Evolutionary conservation across 495 filamentous ascomycete genomes (phyloP), one percentile per base, ranked within the genome.

Genomic region (Penicillium diatomitis): DNA sequence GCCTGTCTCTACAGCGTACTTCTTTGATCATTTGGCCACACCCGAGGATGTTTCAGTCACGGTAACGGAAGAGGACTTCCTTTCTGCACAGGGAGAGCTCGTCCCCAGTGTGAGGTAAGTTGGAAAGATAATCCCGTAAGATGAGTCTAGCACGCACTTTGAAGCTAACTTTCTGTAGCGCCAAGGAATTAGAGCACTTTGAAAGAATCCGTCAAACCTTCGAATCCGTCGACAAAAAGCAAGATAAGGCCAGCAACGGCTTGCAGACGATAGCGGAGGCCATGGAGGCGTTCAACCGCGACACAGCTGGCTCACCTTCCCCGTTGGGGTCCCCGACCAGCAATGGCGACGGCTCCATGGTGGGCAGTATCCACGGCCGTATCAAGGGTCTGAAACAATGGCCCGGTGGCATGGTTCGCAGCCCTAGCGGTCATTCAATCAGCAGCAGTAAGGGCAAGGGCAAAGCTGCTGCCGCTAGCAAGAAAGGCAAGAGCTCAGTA

Each of bases 101-200:
- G 82, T 96, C n/a, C 88, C 88, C 10, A 87, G 82, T 67, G 94
- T 98, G 39, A 83, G 79, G 79, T 82, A 72, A 51, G 71, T 61
- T 11, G 32, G 20, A 12, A 9, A 5, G n/a, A n/a, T 32, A 33
- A n/a, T 12, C 2, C 2, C 43, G 8, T 32, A 4, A 36, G 32
- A 6, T 29, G 8, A 29, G 42, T 31, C 0, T 39, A 33, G 32
- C 30, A 39, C 31, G 5, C 43, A 2, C 11, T 12, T 10, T 32
- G 7, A 52, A 47, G 50, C 63, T 66, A 47, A 69, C 54, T 38
- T 10, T 11, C 44, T 49, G 27, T 54, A 95, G 90, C 64, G 84
- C 84, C 32, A 89, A 94, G 55, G 92, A 98, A 69, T 73, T 98
- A 3, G 81, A 84, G 50, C 94, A 98, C 61, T 98, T 97, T 55